Evolutionary conservation across 2,329 filamentous ascomycete genomes (phyloP), one percentile per base, ranked within the genome.

Genomic region (Cladorrhinum sp.): DNA sequence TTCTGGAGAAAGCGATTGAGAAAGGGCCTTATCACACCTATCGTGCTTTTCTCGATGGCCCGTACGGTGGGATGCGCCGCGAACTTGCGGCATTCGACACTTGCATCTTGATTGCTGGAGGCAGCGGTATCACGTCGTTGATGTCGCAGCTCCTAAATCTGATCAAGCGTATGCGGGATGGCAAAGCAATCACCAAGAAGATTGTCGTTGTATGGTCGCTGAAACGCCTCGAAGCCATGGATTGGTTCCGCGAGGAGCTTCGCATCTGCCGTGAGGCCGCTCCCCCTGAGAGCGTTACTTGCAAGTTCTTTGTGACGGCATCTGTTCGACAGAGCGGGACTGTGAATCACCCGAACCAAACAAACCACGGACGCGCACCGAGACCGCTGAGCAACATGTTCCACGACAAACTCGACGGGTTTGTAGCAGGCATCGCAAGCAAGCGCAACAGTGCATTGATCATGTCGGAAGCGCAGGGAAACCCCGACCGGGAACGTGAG

Each of bases 201-300:
- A 89, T 98, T 4, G 89, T 95, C 16, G 91, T 98, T 1, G 85
- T 98, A n/a, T 98, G 93, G 93, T 87, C 93, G 4, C 79, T 97
- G 66, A 96, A 95, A 75, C 86, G 90, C 59, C 86, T 95, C 13
- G 93, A 97, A 74, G 91, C 92, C 1, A 92, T 98, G 87, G 92
- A 97, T 72, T 98, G 93, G 93, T 98, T 97, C 81, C 90, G 91
- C 66, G 93, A 97, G 75, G 93, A 97, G 74, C 81, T 97, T 61
- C 85, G 92, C 52, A 96, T 97, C 69, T 96, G 93, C 76, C 85
- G 92, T 68, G 91, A 97, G 74, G 89, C 87, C 54, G 93, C 93
- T 9, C 93, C 93, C 1, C 90, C 91, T 0, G 91, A 95, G 71
- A 89, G 90, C 27, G 90, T 97, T 8, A 91, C 90, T 23, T 97